Conservation (phyloP, 129 eudicot genomes). For the Erigeron canadensis region DNA sequence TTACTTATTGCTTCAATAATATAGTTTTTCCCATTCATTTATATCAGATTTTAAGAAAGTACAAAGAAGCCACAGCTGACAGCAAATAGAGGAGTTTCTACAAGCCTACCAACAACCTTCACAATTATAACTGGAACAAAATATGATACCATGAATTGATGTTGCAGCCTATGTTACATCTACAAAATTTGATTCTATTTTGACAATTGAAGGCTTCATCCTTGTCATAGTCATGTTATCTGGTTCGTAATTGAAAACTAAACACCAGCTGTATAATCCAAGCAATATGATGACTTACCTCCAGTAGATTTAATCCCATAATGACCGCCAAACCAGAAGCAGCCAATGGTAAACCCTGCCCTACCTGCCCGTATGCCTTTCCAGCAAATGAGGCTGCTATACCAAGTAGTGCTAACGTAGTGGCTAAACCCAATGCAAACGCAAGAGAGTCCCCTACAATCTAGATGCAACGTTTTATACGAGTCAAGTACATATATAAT, state of each 20-base stretch:
- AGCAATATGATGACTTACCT: slow-evolving; percentile 47
- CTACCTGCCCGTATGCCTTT: slow-evolving; percentile 95
- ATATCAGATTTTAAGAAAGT: no score
- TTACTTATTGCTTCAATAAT: no score
- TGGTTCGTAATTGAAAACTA: not conserved
- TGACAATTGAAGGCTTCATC: no score
- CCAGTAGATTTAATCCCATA: slow-evolving; percentile 91
- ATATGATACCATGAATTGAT: not conserved
- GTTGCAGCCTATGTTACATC: not conserved
- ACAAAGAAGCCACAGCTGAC: no score
- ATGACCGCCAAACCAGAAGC: slow-evolving; percentile 85
- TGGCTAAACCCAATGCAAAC: slow-evolving; percentile 96
- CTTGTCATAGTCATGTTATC: not conserved
- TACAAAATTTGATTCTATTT: no score
- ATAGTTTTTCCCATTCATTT: no score
- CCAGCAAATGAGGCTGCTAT: slow-evolving; percentile 97
- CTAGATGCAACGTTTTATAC: slow-evolving; percentile 31
- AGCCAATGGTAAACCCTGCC: slow-evolving; percentile 93
- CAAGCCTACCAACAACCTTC: not conserved
- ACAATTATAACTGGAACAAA: not conserved
- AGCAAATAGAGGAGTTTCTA: no score
- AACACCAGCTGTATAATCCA: not conserved
- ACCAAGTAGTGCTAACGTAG: slow-evolving; percentile 90
- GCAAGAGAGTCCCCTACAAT: slow-evolving; percentile 86
- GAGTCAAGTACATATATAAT: not conserved